Conservation (phyloP, 2,329 filamentous ascomycete species). For the Botrytis galanthina region DNA sequence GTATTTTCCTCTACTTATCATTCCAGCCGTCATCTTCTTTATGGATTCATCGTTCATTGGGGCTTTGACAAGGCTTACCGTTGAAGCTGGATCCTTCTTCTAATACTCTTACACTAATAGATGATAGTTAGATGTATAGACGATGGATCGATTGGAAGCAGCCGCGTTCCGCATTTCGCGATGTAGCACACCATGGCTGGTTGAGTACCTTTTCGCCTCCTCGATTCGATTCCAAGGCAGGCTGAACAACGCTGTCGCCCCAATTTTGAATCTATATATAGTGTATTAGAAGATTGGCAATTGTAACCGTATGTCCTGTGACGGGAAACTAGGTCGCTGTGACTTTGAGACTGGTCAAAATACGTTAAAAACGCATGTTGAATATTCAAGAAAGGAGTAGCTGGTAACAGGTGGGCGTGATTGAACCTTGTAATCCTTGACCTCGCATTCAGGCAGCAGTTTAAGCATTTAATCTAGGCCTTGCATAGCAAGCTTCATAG, state of each 20-base stretch:
- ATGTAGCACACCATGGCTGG: constrained; percentile 10
- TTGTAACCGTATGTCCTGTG: constrained; percentile 19
- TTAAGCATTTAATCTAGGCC: constrained; percentile 17
- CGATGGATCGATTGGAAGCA: neutral
- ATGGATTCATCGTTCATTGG: neutral
- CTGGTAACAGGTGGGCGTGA: constrained; percentile 18
- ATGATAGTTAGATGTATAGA: neutral
- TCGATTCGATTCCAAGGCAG: neutral
- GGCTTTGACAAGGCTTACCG: neutral
- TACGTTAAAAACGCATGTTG: constrained; percentile 12
- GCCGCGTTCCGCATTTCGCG: neutral
- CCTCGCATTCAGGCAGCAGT: constrained; percentile 22
- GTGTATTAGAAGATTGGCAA: constrained; percentile 8
- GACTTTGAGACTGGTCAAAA: constrained; percentile 19
- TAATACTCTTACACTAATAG: constrained; percentile 4
- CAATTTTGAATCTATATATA: constrained; percentile 20
- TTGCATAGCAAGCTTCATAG: neutral
- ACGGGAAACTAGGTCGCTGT: neutral
- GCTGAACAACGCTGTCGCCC: constrained; percentile 20
- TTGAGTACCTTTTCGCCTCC: neutral
- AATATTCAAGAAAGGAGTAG: constrained; percentile 6
- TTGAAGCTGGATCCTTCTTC: constrained; percentile 18
- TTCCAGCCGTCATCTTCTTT: constrained; percentile 3
- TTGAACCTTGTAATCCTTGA: constrained; percentile 13
- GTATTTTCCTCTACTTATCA: neutral